These are phyloP conservation scores for Musa acuminata DNA, from an alignment of 176 grass and related monocot genomes.

Conservation along the genomic window DNA sequence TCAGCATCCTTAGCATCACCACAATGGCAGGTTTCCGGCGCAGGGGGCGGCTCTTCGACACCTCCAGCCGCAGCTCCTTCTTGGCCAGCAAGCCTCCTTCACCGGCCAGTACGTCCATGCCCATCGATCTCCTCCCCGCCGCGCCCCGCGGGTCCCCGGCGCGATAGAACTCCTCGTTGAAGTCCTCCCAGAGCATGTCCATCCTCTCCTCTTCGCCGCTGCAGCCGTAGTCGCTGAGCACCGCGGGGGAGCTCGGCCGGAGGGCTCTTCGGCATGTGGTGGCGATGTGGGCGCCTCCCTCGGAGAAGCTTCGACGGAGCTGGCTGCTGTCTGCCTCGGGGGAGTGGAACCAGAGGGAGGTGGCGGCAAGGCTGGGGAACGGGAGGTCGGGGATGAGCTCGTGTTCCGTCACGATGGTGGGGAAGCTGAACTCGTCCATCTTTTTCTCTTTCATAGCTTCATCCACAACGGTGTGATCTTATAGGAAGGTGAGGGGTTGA, in stretches of 20 bases:
- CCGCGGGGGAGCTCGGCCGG: background rate
- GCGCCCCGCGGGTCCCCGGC: background rate
- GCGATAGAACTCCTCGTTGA: background rate
- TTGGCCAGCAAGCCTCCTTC: background rate
- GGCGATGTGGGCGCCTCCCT: background rate
- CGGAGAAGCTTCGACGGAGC: conserved; percentile 4
- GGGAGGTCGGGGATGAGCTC: background rate
- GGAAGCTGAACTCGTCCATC: conserved; percentile 13
- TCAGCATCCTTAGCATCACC: conserved; percentile 39
- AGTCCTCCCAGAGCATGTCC: conserved; percentile 1
- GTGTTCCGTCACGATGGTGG: background rate
- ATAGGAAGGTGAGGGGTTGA: background rate
- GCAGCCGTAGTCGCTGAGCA: too few relatives aligned
- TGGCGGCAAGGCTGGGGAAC: background rate
- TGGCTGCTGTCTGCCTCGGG: background rate
- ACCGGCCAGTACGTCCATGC: background rate
- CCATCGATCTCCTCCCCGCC: background rate
- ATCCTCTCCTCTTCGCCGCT: background rate
- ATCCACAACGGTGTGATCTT: background rate
- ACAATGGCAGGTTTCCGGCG: conserved; percentile 15
- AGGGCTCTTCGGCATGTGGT: background rate
- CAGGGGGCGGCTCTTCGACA: conserved; percentile 15
- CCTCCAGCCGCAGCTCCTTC: background rate
- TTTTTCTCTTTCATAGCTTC: background rate
- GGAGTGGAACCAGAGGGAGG: conserved; percentile 10